Base-by-base conservation (phyloP, 441 rosid species). In the Erodium trifolium region DNA sequence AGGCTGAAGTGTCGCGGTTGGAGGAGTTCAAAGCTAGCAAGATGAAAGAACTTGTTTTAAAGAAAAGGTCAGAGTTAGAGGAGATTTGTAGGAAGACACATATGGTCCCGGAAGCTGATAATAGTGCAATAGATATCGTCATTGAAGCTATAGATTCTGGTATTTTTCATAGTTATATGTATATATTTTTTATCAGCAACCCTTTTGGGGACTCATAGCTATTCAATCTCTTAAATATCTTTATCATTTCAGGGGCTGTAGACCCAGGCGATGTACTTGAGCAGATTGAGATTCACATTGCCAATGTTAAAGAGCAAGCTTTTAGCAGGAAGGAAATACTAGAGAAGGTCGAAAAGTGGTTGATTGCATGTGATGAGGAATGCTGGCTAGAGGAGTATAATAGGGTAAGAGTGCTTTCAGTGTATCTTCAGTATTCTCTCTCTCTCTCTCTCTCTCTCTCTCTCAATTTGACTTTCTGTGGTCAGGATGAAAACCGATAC, bases 311-410 rank as follows among this genome's bases (percentile, higher is more conserved):
- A 78, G 99, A 86, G 82, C 95, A 92, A 85, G 94, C 98, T 29
- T 81, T 92, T 70, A 81, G 91, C 83, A 78, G 97, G 76, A 92
- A 88, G 72, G 99, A 94, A 57, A 78, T 94, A 73, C 93, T 94
- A 47, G 99, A 94, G 74, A 90, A 78, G 79, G 86, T 92, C 3
- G 99, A 94, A 82, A 94, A 92, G 78, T 94, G 99, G 98, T 76
- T 87, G 83, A 77, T 74, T 53, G 97, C 98, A n/a, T 90, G 99
- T 69, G 94, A 95, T 29, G 98, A 95, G 79, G 99, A 95, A 74
- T 81, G 88, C 55, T 95, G 99, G 99, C 98, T 95, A 67, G 99
- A 92, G 78, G 98, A 94, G 79, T 94, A 94, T 70, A 92, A 94
- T 80, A 84, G 94, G 87, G 99, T 91, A 47, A 63, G 68, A 76